Evolutionary conservation across 2,329 filamentous ascomycete species (phyloP), one percentile per base, ranked within the genome.

Genomic region (Cordyceps javanica): DNA sequence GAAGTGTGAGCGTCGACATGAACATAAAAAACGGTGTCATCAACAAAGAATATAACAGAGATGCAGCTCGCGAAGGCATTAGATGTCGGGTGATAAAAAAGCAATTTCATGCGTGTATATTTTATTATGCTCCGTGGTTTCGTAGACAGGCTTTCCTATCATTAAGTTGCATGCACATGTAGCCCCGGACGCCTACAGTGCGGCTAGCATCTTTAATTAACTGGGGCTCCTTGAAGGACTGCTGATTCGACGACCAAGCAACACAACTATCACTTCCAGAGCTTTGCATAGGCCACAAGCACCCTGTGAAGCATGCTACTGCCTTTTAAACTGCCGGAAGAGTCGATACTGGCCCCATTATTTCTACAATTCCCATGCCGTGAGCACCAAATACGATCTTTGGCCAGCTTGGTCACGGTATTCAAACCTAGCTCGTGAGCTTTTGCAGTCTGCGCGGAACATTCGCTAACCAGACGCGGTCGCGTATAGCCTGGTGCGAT

Each of bases 401-500:
- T 87, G 10, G 73, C 80, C 21, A 81, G 81, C 1, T 74, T 87
- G 5, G 64, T 86, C 26, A 71, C 76, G 65, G 79, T 80, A 71
- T 61, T 23, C 21, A 74, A 65, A 10, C 9, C 23, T 48, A 32
- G 14, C 25, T 26, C 26, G 2, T 16, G 19, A 39, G 19, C 21
- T 10, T 16, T 14, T 30, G 11, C 44, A 28, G 19, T 4, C n/a
- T 57, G 38, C 23, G n/a, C 32, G 10, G 28, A 19, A 23, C 13
- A 39, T 19, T 38, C 45, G 41, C 57, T 61, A 14, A 60, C 53
- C 30, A 8, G 10, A 9, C 16, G 23, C 23, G 25, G 19, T 21
- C 10, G n/a, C 19, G 6, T n/a, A 11, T 67, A 90, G 83, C 82
- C 85, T 23, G 72, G 75, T 48, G 78, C 86, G n/a, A 86, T 89